Percentiles rank a stretch among this genome's conserved stretches.
Conservation (phyloP, 768 basidiomycete genomes). For the Boletus rufocinnamomeus region DNA sequence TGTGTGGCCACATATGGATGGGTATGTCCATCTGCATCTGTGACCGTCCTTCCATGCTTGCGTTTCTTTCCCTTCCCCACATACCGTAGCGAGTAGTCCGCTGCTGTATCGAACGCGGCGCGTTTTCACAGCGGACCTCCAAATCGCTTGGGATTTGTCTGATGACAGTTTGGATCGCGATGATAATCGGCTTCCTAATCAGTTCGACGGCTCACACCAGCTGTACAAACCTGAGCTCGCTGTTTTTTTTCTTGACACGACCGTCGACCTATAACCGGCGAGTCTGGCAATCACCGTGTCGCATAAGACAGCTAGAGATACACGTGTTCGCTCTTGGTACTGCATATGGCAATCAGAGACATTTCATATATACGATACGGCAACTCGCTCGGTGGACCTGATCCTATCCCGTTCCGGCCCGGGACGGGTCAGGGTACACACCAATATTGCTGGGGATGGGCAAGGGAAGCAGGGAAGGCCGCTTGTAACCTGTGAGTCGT, state of each 20-base stretch:
- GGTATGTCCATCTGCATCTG: background rate
- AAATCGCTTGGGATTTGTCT: constrained; percentile 25
- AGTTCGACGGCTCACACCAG: background rate
- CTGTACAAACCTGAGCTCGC: background rate
- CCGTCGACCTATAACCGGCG: constrained; percentile 5
- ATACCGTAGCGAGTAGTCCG: constrained; percentile 1
- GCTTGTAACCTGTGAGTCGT: background rate
- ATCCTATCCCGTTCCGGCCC: constrained; percentile 13
- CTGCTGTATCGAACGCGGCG: constrained; percentile 5
- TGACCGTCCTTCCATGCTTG: background rate
- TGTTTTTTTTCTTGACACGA: background rate
- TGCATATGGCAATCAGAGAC: background rate
- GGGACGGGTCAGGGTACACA: background rate
- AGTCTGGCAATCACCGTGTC: background rate
- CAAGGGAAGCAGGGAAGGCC: background rate
- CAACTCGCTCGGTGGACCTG: constrained; percentile 4
- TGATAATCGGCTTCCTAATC: constrained; percentile 10
- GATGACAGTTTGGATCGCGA: constrained; percentile 12
- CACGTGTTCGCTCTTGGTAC: constrained; percentile 11
- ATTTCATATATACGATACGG: background rate
- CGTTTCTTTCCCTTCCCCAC: background rate
- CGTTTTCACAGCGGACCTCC: constrained; percentile 16
- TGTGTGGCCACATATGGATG: background rate
- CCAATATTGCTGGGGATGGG: background rate
- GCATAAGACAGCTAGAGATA: background rate